A percentile compares a stretch with the other conserved stretches of the same genome.
Conservation (phyloP, 78 protist species). For the Capsaspora owczarzaki region DNA sequence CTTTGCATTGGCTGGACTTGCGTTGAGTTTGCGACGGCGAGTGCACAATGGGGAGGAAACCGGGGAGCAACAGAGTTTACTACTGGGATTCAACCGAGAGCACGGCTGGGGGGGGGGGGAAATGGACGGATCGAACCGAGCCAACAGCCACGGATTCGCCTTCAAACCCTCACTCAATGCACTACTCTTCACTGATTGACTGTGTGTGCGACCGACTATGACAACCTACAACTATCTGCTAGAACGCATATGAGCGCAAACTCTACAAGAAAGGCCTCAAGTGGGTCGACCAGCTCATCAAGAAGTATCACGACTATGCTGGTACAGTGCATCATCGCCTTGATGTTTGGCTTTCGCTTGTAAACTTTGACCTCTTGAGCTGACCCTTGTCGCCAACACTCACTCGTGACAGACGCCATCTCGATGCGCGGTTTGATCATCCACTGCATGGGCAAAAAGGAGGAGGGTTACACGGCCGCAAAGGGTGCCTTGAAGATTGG, state of each 20-base stretch:
- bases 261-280: constrained; percentile 82
- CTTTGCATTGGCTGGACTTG: too few relatives aligned
- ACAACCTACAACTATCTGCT: too few relatives aligned
- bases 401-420: constrained; percentile 37
- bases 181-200: too few relatives aligned
- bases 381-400: background rate
- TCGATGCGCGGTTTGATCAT: constrained; percentile 77
- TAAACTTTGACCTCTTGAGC: background rate
- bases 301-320: constrained; percentile 57
- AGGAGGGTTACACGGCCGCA: constrained; percentile 77
- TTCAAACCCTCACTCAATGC: too few relatives aligned
- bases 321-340: background rate
- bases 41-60: too few relatives aligned
- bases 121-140: too few relatives aligned
- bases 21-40: too few relatives aligned
- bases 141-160: too few relatives aligned
- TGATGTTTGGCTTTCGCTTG: background rate
- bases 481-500: constrained; percentile 42
- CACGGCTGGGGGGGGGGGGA: too few relatives aligned
- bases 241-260: constrained; percentile 76
- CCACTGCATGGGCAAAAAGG: constrained; percentile 45
- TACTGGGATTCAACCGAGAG: too few relatives aligned
- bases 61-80: too few relatives aligned
- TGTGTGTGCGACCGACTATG: too few relatives aligned
- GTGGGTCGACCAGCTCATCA: constrained; percentile 60